Evolutionary conservation across 768 basidiomycete species (phyloP).

Genomic region (Rhodotorula kratochvilovae): DNA sequence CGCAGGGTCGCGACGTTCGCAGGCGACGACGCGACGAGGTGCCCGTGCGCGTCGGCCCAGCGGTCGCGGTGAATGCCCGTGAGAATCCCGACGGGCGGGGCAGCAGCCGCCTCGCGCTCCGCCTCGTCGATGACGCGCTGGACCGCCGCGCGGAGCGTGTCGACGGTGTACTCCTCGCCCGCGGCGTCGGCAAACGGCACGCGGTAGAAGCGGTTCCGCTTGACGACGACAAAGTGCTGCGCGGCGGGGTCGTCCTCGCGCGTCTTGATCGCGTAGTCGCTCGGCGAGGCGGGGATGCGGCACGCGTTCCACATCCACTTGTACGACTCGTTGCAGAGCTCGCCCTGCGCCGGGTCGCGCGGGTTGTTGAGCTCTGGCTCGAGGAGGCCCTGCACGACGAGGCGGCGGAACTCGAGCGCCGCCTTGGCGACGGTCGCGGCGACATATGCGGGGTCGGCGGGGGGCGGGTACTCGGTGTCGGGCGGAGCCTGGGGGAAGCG

Average conservation of each 20-base stretch:
- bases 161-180: slow-evolving; percentile 64
- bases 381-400: slow-evolving; percentile 60
- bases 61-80: slow-evolving; percentile 82
- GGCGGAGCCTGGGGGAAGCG: slow-evolving; percentile 27
- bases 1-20: slow-evolving; percentile 63
- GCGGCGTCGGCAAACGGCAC: slow-evolving; percentile 60
- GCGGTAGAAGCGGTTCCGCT: slow-evolving; percentile 83
- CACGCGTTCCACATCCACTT: slow-evolving; percentile 94
- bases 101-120: background rate
- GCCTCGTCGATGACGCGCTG: slow-evolving; percentile 15
- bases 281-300: slow-evolving; percentile 75
- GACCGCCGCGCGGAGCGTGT: slow-evolving; percentile 62
- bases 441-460: slow-evolving; percentile 56
- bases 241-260: slow-evolving; percentile 59
- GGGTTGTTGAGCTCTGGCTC: slow-evolving; percentile 63
- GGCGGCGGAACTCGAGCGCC: slow-evolving; percentile 70
- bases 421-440: slow-evolving; percentile 81
- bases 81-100: slow-evolving; percentile 62
- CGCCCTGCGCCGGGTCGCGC: slow-evolving; percentile 57
- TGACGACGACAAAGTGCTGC: slow-evolving; percentile 81
- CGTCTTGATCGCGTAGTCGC: slow-evolving; percentile 74
- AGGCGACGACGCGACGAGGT: slow-evolving; percentile 49
- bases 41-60: slow-evolving; percentile 66
- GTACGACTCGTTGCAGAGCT: slow-evolving; percentile 85
- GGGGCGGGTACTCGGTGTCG: background rate